Evolutionary conservation across 2,329 filamentous ascomycete genomes (phyloP).

Genomic region (Pyrenophora teres): DNA sequence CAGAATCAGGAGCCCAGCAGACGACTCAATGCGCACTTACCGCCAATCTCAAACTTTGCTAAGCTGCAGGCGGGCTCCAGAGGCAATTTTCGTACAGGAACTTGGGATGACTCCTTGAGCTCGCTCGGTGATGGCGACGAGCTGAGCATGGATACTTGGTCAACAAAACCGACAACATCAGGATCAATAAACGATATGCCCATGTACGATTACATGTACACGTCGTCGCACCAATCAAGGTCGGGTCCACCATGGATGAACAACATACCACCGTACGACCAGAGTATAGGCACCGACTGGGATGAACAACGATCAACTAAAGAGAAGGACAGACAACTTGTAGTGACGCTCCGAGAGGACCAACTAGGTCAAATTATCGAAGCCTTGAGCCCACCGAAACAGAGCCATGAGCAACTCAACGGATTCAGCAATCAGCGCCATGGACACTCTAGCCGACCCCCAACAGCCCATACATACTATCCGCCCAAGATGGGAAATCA

Average conservation of each 20-base stretch:
- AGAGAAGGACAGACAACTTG: constrained; percentile 22
- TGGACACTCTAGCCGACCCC: constrained; percentile 4
- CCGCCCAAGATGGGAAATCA: constrained; percentile 21
- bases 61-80: constrained; percentile 13
- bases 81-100: neutral
- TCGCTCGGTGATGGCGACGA: constrained; percentile 20
- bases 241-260: constrained; percentile 18
- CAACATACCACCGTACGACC: constrained; percentile 1
- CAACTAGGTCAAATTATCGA: constrained; percentile 36
- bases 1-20: constrained; percentile 22
- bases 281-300: constrained; percentile 1
- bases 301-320: constrained; percentile 11
- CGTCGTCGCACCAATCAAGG: constrained; percentile 7
- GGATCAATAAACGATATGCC: constrained; percentile 20
- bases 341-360: constrained; percentile 34
- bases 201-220: constrained; percentile 24
- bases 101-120: constrained; percentile 24
- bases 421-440: constrained; percentile 2
- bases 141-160: constrained; percentile 29
- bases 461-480: constrained; percentile 12
- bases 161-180: constrained; percentile 19
- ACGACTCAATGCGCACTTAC: constrained; percentile 23
- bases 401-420: constrained; percentile 60
- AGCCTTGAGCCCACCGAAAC: constrained; percentile 49
- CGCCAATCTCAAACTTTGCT: constrained; percentile 21